Evolutionary conservation across 768 basidiomycete species (phyloP).

Genomic region (Russula sp.): DNA sequence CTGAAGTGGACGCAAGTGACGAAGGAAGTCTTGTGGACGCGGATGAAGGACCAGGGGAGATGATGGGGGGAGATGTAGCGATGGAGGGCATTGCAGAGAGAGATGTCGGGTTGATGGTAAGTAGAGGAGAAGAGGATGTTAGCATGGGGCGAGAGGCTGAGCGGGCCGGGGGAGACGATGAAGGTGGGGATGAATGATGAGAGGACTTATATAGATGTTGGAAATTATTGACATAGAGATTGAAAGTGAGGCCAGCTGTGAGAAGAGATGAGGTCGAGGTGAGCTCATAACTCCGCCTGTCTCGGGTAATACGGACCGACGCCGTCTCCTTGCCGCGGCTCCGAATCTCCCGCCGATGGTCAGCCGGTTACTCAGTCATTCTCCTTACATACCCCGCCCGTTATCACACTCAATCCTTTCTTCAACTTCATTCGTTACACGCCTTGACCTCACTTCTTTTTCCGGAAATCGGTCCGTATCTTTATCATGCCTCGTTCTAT

Average conservation of each 20-base stretch:
- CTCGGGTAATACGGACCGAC: constrained; percentile 8
- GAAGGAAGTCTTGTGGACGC: not conserved
- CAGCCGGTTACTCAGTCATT: no score
- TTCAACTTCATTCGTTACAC: no score
- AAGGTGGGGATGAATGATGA: not conserved
- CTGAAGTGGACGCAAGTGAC: not conserved
- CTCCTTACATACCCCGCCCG: no score
- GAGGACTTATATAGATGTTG: constrained; percentile 6
- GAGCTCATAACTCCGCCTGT: constrained; percentile 20
- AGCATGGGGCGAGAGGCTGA: not conserved
- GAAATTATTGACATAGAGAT: not conserved
- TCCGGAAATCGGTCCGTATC: no score
- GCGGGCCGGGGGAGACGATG: constrained; percentile 6
- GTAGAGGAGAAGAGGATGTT: not conserved
- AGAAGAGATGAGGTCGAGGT: not conserved
- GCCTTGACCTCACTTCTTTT: no score
- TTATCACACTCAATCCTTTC: no score
- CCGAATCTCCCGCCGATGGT: no score
- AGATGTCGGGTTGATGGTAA: constrained; percentile 14
- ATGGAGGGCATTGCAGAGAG: constrained; percentile 9
- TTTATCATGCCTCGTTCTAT: not conserved
- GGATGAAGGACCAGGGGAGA: not conserved
- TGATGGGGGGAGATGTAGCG: not conserved
- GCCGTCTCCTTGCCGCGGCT: not conserved
- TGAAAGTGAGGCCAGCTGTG: no score